Conservation (phyloP, 306 rosid species). For the Cucurbita maxima region DNA sequence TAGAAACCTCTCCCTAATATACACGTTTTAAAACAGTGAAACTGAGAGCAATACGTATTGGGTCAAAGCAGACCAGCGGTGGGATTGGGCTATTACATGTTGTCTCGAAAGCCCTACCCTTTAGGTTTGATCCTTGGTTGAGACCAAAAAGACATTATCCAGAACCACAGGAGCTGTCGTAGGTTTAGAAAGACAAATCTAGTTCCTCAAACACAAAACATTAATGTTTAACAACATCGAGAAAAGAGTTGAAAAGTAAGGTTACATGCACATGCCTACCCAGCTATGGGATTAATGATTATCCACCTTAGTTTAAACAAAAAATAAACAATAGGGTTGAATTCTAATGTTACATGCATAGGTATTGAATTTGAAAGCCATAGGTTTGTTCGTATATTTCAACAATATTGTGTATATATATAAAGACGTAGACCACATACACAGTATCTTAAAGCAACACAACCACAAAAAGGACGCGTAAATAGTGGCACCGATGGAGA, state of each 20-base stretch:
- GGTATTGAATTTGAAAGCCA: not conserved
- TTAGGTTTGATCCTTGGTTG: too few species aligned
- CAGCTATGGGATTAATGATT: not conserved
- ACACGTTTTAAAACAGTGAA: too few species aligned
- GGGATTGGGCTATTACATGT: too few species aligned
- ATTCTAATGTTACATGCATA: not conserved
- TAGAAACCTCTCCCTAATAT: too few species aligned
- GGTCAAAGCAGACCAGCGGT: too few species aligned
- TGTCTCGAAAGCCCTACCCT: too few species aligned
- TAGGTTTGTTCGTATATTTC: not conserved
- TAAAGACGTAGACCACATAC: not conserved
- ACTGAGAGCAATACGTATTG: too few species aligned
- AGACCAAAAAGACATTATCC: too few species aligned
- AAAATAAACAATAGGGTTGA: too few species aligned
- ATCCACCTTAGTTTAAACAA: too few species aligned
- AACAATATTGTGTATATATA: not conserved
- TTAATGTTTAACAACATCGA: not conserved
- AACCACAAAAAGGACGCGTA: constrained; percentile 26
- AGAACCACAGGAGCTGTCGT: too few species aligned
- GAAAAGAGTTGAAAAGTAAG: not conserved
- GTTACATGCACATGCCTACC: not conserved
- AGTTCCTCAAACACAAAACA: not conserved
- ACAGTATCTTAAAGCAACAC: constrained; percentile 18
- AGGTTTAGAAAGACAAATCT: not conserved
- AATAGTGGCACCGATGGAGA: constrained; percentile 17